Conservation (phyloP, 495 filamentous ascomycete species). For the Penicillium malachiteum region DNA sequence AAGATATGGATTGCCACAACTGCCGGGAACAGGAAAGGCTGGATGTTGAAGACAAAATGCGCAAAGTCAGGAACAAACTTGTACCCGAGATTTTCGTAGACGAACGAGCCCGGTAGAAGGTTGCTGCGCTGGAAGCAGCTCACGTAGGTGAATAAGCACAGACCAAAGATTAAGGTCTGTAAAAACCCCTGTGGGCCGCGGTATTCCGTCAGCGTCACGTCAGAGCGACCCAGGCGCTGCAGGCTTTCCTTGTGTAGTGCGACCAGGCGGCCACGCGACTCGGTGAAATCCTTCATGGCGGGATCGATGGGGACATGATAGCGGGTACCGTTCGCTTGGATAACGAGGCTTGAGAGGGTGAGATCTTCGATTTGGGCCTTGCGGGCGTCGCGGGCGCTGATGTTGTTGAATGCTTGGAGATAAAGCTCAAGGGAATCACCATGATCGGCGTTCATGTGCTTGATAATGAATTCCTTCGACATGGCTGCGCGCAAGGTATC, state of each 20-base stretch:
- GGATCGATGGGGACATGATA: slow-evolving; percentile 61
- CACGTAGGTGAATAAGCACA: slow-evolving; percentile 45
- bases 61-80: slow-evolving; percentile 47
- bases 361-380: slow-evolving; percentile 60
- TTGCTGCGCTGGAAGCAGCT: slow-evolving; percentile 47
- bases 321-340: slow-evolving; percentile 46
- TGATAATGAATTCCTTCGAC: slow-evolving; percentile 63
- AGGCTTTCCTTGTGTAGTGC: slow-evolving; percentile 64
- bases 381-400: slow-evolving; percentile 47
- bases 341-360: slow-evolving; percentile 52
- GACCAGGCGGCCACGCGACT: slow-evolving; percentile 63
- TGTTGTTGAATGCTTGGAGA: slow-evolving; percentile 57
- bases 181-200: slow-evolving; percentile 38
- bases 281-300: slow-evolving; percentile 57
- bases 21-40: slow-evolving; percentile 42
- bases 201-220: slow-evolving; percentile 58
- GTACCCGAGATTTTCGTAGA: slow-evolving; percentile 51
- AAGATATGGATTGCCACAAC: slow-evolving; percentile 53
- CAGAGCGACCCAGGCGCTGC: slow-evolving; percentile 51
- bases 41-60: slow-evolving; percentile 47
- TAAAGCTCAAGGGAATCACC: slow-evolving; percentile 63
- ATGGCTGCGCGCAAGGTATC: slow-evolving; percentile 4
- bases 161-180: slow-evolving; percentile 39
- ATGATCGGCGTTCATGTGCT: slow-evolving; percentile 83
- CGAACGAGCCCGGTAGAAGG: slow-evolving; percentile 54